A percentile compares a stretch with the other conserved stretches of the same genome.
These are phyloP conservation scores for Volvox africanus DNA, from an alignment of 139 green algal species.

Conservation along the genomic window DNA sequence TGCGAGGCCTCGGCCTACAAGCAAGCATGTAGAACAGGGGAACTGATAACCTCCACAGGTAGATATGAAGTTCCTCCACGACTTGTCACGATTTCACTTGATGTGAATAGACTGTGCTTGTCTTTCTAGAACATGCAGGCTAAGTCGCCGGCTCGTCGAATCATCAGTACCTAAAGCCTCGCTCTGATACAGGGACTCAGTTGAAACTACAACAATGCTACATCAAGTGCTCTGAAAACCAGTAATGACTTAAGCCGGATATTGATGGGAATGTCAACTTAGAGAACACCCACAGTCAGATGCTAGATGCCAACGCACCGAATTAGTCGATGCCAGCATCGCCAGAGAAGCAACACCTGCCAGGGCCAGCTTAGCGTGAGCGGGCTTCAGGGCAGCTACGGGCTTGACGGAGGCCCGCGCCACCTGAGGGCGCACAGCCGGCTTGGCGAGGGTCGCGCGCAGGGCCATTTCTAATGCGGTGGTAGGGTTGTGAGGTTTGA, in stretches of 20 bases:
- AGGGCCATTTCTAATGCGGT: conserved; percentile 36
- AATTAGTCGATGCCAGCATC: conserved; percentile 36
- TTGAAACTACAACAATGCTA: too few species aligned
- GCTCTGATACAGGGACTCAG: too few species aligned
- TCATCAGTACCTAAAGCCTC: too few species aligned
- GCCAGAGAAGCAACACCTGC: conserved; percentile 46
- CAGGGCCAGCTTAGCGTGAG: conserved; percentile 46
- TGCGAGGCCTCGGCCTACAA: conserved; percentile 69
- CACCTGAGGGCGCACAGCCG: conserved; percentile 18
- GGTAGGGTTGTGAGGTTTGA: conserved; percentile 12
- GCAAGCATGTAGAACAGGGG: neutral
- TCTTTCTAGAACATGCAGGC: too few species aligned
- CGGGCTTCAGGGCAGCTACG: conserved; percentile 50
- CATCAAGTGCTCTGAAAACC: too few species aligned
- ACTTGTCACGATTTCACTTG: too few species aligned
- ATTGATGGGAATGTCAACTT: too few species aligned
- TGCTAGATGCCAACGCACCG: conserved; percentile 17
- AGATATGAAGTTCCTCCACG: too few species aligned
- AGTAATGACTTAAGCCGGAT: too few species aligned
- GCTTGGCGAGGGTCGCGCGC: conserved; percentile 33
- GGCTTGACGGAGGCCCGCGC: conserved; percentile 39
- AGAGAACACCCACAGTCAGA: neutral
- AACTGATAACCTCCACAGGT: too few species aligned
- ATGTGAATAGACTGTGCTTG: too few species aligned
- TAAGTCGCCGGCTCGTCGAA: too few species aligned